Conservation (phyloP, 148 eudicot genomes). For the Rhododendron vialii region DNA sequence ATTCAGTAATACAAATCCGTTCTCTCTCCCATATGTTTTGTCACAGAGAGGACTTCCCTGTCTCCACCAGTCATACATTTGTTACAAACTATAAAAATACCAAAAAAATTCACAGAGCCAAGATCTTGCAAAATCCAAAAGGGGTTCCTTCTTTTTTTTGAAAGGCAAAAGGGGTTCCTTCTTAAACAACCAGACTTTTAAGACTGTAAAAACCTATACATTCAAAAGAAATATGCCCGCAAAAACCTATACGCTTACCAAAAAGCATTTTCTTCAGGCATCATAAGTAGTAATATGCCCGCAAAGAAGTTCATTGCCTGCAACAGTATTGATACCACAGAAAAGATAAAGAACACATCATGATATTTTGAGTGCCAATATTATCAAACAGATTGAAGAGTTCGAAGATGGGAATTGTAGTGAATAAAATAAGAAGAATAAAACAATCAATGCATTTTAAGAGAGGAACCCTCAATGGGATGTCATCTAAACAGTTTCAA, state of each 20-base stretch:
- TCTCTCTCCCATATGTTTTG: too few relatives aligned
- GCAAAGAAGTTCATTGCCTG: constrained; percentile 99
- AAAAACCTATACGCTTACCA: constrained; percentile 54
- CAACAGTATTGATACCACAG: constrained; percentile 16
- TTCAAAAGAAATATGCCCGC: not conserved
- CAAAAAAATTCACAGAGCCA: not conserved
- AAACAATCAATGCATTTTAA: not conserved
- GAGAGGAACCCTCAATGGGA: not conserved
- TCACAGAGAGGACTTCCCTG: constrained; percentile 4
- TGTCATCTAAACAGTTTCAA: not conserved
- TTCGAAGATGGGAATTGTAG: not conserved
- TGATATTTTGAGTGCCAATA: not conserved
- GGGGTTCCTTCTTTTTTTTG: not conserved
- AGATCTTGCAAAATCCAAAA: not conserved
- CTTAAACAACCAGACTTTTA: not conserved
- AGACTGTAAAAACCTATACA: not conserved
- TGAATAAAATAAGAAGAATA: not conserved
- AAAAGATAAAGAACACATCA: not conserved
- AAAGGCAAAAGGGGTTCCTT: not conserved
- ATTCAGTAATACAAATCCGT: too few relatives aligned
- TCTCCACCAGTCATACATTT: not conserved
- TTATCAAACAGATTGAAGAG: not conserved
- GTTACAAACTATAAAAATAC: not conserved
- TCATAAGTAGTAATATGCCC: constrained; percentile 80
- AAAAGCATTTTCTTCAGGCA: constrained; percentile 99